Percentiles rank a stretch among this genome's conserved stretches.
These are phyloP conservation scores for Penicillium ochrochloron DNA, from an alignment of 495 filamentous ascomycete species.

Conservation along the genomic window DNA sequence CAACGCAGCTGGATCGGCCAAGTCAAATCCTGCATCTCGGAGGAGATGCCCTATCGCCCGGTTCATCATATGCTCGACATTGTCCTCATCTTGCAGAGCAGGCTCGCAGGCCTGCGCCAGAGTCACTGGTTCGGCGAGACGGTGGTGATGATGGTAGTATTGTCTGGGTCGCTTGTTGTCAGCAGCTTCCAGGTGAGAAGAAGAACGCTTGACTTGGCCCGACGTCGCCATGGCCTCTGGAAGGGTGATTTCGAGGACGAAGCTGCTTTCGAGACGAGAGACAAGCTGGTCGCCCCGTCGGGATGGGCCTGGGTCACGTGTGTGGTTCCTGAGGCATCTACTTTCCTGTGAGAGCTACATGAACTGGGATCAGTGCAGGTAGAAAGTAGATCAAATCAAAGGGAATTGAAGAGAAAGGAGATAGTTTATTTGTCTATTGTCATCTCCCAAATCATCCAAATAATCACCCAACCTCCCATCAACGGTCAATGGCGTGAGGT, in stretches of 20 bases:
- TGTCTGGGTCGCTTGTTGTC: constrained; percentile 51
- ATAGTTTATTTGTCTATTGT: too few species aligned
- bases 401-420: not conserved
- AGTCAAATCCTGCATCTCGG: constrained; percentile 59
- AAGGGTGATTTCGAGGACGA: constrained; percentile 3
- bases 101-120: constrained; percentile 29
- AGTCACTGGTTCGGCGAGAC: constrained; percentile 43
- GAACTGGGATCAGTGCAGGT: not conserved
- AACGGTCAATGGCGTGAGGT: constrained; percentile 6
- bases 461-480: not conserved
- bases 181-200: constrained; percentile 35
- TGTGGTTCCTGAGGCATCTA: constrained; percentile 17
- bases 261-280: constrained; percentile 9
- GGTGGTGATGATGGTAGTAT: constrained; percentile 53
- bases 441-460: not conserved
- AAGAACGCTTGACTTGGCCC: constrained; percentile 49
- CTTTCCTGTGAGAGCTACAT: not conserved
- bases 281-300: constrained; percentile 21
- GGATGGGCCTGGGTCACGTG: constrained; percentile 15
- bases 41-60: constrained; percentile 60
- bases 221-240: constrained; percentile 39
- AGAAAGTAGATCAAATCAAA: not conserved
- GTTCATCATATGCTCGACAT: constrained; percentile 57
- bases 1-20: constrained; percentile 60
- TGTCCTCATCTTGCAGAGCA: constrained; percentile 45